These are phyloP conservation scores for Erucastrum elatum DNA, from an alignment of 345 rosid genomes.

Conservation along the genomic window DNA sequence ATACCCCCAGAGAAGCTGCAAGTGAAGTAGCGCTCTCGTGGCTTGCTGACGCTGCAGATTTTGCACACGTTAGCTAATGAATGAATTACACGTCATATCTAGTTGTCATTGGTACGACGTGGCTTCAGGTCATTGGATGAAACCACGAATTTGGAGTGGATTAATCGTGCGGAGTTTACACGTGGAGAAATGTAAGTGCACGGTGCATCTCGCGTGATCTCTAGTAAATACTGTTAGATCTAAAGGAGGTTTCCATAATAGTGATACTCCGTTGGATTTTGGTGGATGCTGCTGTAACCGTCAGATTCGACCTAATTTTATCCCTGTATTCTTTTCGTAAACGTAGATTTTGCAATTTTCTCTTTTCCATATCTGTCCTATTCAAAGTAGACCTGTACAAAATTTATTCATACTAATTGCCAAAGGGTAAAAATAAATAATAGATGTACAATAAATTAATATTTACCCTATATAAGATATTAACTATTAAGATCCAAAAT, in stretches of 20 bases:
- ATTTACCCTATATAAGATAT: no score
- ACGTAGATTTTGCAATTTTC: not conserved
- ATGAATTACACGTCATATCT: not conserved
- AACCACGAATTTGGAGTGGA: slow-evolving; percentile 13
- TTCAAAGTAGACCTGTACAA: not conserved
- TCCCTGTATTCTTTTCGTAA: not conserved
- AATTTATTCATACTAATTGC: not conserved
- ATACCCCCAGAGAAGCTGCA: slow-evolving; percentile 8
- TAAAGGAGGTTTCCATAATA: not conserved
- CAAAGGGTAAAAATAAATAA: not conserved
- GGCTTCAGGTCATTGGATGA: slow-evolving; percentile 43
- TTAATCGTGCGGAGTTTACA: not conserved
- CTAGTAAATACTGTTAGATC: slow-evolving; percentile 11
- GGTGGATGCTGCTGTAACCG: slow-evolving; percentile 19
- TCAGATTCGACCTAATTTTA: slow-evolving; percentile 26
- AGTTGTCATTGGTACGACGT: slow-evolving; percentile 46
- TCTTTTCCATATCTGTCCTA: not conserved
- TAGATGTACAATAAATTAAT: not conserved
- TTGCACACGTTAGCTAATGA: slow-evolving; percentile 27
- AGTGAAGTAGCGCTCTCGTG: slow-evolving; percentile 26
- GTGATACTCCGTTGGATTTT: not conserved
- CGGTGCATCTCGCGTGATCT: not conserved
- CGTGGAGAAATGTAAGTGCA: slow-evolving; percentile 17
- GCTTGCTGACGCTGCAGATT: slow-evolving; percentile 5
- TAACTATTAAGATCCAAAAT: no score